Evolutionary conservation across 495 filamentous ascomycete species (phyloP).

Genomic region (Daldinia grandis): DNA sequence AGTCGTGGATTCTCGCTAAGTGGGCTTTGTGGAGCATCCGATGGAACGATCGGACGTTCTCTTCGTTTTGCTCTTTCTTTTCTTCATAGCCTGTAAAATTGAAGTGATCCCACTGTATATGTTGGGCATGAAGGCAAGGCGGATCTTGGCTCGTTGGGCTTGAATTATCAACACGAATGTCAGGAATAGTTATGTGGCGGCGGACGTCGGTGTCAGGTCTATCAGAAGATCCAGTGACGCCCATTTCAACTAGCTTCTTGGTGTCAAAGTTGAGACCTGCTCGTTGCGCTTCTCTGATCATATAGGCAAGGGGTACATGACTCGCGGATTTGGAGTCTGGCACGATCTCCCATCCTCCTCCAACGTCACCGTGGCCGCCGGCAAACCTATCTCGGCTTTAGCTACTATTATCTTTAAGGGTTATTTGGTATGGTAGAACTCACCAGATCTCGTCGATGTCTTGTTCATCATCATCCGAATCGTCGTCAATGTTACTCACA

Average conservation of each 20-base stretch:
- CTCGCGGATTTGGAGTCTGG: constrained; percentile 68
- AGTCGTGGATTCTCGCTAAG: constrained; percentile 76
- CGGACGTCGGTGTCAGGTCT: constrained; percentile 7
- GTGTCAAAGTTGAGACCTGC: constrained; percentile 77
- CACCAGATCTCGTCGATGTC: constrained; percentile 83
- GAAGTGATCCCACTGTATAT: constrained; percentile 32
- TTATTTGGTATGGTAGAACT: not conserved
- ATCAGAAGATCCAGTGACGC: constrained; percentile 57
- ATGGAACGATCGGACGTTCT: constrained; percentile 51
- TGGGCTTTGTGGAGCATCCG: constrained; percentile 67
- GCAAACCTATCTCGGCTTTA: constrained; percentile 60
- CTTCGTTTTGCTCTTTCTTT: constrained; percentile 5
- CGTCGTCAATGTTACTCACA: constrained; percentile 51
- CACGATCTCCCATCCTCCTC: constrained; percentile 79
- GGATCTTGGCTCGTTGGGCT: constrained; percentile 37
- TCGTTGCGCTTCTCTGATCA: constrained; percentile 79
- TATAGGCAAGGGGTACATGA: constrained; percentile 82
- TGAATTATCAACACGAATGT: constrained; percentile 49
- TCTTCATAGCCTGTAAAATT: constrained; percentile 28
- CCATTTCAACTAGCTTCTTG: constrained; percentile 72
- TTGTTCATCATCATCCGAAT: constrained; percentile 69
- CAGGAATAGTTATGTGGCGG: constrained; percentile 38
- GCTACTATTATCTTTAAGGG: not conserved
- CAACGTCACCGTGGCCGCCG: constrained; percentile 83
- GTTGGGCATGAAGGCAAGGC: not conserved